Conservation (phyloP, 345 rosid genomes). For the Psidium friedrichsthalianum region DNA sequence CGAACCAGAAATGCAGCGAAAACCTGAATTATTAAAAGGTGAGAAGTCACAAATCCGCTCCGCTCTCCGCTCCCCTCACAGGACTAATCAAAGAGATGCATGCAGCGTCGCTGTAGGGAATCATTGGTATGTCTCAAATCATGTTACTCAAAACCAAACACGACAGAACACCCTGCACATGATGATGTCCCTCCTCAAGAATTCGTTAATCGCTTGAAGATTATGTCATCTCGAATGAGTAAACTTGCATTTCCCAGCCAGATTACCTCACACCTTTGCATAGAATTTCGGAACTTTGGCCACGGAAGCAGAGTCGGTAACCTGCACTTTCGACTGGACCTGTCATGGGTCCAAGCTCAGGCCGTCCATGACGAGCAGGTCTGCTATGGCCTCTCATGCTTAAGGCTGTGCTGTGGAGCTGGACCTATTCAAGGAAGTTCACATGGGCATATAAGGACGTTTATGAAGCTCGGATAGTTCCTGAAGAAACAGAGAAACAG, state of each 20-base stretch:
- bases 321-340: neutral
- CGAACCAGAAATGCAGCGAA: too few species aligned
- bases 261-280: neutral
- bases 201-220: neutral
- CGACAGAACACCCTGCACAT: neutral
- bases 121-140: neutral
- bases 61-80: neutral
- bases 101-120: neutral
- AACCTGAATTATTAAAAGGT: neutral
- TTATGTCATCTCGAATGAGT: neutral
- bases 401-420: neutral
- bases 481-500: neutral
- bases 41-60: neutral
- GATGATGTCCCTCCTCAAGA: neutral
- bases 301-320: neutral
- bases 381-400: neutral
- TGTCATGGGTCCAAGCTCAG: neutral
- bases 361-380: neutral
- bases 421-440: neutral
- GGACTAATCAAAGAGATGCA: neutral
- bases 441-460: neutral
- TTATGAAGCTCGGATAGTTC: neutral
- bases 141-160: neutral
- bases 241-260: neutral
- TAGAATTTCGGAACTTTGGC: neutral